Evolutionary conservation across 2,329 filamentous ascomycete species (phyloP).

Genomic region (Ceratocystis diversiconidia): DNA sequence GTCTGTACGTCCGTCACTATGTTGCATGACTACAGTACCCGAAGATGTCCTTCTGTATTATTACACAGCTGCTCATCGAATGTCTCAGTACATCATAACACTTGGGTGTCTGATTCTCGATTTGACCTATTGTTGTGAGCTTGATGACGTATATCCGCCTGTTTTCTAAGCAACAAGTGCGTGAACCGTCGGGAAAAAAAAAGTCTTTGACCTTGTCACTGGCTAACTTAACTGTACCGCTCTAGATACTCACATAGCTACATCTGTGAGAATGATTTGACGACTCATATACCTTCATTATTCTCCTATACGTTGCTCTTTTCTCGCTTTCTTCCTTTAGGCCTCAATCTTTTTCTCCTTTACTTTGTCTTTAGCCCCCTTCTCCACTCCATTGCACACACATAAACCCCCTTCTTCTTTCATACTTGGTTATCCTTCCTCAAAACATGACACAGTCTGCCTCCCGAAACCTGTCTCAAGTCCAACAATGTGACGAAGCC

Average conservation of each 20-base stretch:
- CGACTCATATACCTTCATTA: not conserved
- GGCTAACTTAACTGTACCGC: not conserved
- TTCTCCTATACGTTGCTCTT: not conserved
- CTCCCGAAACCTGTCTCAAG: not conserved
- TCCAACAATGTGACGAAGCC: not conserved
- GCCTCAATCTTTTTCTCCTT: not conserved
- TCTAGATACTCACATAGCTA: not conserved
- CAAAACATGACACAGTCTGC: conserved; percentile 2
- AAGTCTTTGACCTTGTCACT: not conserved
- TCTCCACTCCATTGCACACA: not conserved
- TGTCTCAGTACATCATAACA: conserved; percentile 1
- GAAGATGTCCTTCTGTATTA: not conserved
- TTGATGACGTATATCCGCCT: conserved; percentile 3
- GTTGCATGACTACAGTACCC: conserved; percentile 1
- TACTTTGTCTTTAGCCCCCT: not conserved
- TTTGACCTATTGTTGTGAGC: not conserved
- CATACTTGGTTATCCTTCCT: not conserved
- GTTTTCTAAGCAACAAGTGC: not conserved
- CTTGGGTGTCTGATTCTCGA: not conserved
- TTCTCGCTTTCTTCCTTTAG: not conserved
- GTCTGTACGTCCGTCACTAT: not conserved
- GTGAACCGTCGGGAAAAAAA: not conserved
- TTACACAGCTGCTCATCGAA: not conserved
- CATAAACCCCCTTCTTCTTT: not conserved
- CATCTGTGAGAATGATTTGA: conserved; percentile 6